A percentile compares a stretch with the other conserved stretches of the same genome.
phyloP scores from a whole-genome alignment of 2,329 filamentous ascomycete species.

The Xenosphaeropsis pyriputrescens region DNA sequence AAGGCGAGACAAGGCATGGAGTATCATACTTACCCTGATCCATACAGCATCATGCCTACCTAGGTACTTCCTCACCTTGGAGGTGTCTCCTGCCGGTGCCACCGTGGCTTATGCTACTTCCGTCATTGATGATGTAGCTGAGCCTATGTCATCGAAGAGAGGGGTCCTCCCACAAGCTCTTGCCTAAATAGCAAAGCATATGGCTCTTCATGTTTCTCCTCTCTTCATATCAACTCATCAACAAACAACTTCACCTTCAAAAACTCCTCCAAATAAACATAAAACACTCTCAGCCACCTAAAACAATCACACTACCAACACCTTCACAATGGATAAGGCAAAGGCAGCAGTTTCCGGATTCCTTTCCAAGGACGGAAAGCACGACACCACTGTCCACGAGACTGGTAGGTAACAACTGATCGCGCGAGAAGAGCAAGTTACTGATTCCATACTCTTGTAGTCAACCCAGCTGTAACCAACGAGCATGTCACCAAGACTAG shows the following conservation, averaged over 20 bases:
- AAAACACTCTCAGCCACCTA: not conserved
- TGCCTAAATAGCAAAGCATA: not conserved
- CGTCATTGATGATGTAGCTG: constrained; percentile 13
- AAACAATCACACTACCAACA: not conserved
- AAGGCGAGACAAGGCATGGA: too few relatives aligned
- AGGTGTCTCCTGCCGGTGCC: constrained; percentile 1
- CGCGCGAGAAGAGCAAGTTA: not conserved
- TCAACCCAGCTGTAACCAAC: constrained; percentile 42
- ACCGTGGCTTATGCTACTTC: not conserved
- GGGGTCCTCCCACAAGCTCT: not conserved
- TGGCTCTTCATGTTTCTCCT: not conserved
- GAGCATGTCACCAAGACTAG: constrained; percentile 43
- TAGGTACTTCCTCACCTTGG: not conserved
- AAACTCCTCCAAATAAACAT: constrained; percentile 1
- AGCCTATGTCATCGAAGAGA: constrained; percentile 1
- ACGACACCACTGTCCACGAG: constrained; percentile 59
- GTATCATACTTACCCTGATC: too few relatives aligned
- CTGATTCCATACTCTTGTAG: constrained; percentile 13
- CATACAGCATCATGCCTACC: not conserved
- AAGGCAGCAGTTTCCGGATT: constrained; percentile 47
- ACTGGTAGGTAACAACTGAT: constrained; percentile 4
- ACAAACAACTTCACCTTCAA: constrained; percentile 1
- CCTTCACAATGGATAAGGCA: constrained; percentile 41
- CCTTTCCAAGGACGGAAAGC: constrained; percentile 44
- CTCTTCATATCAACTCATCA: not conserved